Evolutionary conservation across 805 yeast species (phyloP), one percentile per base, ranked within the genome.

Genomic region (Vanderwaltozyma yarrowii): DNA sequence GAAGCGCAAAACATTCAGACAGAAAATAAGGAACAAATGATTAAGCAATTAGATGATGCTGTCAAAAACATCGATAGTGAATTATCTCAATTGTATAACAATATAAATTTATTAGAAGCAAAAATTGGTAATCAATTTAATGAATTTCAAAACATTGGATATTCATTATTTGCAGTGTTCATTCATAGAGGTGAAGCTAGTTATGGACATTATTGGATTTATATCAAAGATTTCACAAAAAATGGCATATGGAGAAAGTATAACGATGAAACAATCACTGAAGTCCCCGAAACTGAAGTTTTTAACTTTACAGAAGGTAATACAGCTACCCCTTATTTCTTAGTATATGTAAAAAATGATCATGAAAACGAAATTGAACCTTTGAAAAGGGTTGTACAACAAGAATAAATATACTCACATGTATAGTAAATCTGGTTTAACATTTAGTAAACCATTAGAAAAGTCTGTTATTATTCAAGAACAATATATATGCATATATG

Each of bases 131-230:
- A 58, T 23, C 92, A 82, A 47, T 92, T 83, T 54, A 66, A 67
- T 15, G 65, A 67, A 7, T 73, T 81, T 61, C 71, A 69, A 36
- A 61, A 69, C 35, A 70, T 79, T 21, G 94, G 88, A 0, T 92
- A 89, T 60, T 70, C 83, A 0, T 69, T 92, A 11, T 89, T 88
- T 64, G 94, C 97, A 0, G 78, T 89, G 6, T 92, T 92, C 54
- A 86, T 92, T 34, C 98, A 92, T 58, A 68, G 96, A 36, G 98
- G 98, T 6, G 94, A 87, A 51, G 97, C 96, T 0, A 78, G 86
- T 36, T 89, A 84, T 54, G 98, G 98, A 2, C 98, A 92, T 60
- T 92, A 92, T 60, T 92, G 97, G 96, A 74, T 89, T 14, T 92
- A 89, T 56, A 88, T 92, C 44, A 76, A 74, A 42, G 97, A 92